Conservation (phyloP, 2,329 filamentous ascomycete species). For the Botrytis squamosa region DNA sequence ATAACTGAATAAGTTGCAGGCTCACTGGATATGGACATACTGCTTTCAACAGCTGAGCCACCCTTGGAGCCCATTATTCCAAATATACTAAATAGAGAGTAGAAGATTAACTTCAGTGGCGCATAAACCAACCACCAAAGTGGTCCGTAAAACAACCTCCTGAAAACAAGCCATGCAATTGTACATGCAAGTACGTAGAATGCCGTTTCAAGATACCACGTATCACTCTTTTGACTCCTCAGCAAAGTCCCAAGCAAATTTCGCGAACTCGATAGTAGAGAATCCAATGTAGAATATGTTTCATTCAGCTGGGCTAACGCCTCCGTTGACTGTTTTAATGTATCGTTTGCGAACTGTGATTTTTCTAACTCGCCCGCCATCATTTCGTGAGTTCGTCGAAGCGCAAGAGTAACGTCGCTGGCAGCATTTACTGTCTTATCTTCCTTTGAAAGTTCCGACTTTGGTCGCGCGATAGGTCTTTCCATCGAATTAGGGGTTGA, state of each 20-base stretch:
- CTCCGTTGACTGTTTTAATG: constrained; percentile 77
- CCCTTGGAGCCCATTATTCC: constrained; percentile 40
- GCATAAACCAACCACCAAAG: constrained; percentile 86
- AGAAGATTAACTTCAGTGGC: constrained; percentile 68
- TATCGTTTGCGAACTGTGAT: constrained; percentile 87
- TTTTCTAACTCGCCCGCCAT: constrained; percentile 82
- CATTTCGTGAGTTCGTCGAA: constrained; percentile 81
- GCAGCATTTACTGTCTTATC: constrained; percentile 74
- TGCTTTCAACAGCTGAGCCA: constrained; percentile 22
- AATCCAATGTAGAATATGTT: constrained; percentile 76
- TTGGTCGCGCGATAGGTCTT: constrained; percentile 32
- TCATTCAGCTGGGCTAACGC: constrained; percentile 79
- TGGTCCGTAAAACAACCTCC: constrained; percentile 83
- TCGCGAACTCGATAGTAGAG: constrained; percentile 70
- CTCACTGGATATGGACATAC: constrained; percentile 23
- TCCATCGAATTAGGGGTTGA: constrained; percentile 42
- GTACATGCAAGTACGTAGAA: constrained; percentile 79
- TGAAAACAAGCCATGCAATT: constrained; percentile 80
- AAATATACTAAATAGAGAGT: constrained; percentile 55
- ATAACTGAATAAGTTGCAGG: constrained; percentile 23
- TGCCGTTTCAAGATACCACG: constrained; percentile 92
- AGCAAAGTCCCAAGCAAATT: constrained; percentile 77
- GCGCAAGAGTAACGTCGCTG: constrained; percentile 77
- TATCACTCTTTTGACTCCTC: constrained; percentile 90
- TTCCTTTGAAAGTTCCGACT: constrained; percentile 50